Evolutionary conservation across 2,329 filamentous ascomycete genomes (phyloP).

Genomic region (Ophiosphaerella herpotricha): DNA sequence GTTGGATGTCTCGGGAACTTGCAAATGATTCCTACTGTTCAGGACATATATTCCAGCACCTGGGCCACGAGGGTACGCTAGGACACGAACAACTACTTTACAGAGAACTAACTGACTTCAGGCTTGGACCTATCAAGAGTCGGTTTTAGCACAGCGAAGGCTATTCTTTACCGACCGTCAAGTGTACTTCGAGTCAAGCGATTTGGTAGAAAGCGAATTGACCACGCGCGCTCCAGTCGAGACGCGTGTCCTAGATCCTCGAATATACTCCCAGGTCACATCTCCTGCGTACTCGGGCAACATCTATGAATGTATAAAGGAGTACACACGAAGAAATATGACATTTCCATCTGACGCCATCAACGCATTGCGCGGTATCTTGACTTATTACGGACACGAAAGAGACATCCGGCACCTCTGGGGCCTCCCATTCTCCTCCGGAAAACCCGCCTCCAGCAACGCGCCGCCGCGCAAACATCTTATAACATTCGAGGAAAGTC

Average conservation of each 20-base stretch:
- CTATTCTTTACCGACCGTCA: conserved; percentile 1
- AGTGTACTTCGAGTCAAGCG: not conserved
- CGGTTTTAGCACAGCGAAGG: not conserved
- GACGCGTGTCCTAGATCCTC: not conserved
- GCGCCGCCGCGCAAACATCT: not conserved
- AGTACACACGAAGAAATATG: not conserved
- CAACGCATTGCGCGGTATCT: conserved; percentile 1
- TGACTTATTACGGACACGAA: conserved; percentile 1
- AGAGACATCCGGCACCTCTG: not conserved
- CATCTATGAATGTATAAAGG: not conserved
- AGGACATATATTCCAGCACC: not conserved
- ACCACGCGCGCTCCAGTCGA: not conserved
- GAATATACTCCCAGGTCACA: not conserved
- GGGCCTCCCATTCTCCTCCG: not conserved
- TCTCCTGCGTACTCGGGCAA: not conserved
- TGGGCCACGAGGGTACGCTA: conserved; percentile 1
- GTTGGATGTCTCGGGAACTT: not conserved
- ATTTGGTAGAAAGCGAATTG: not conserved
- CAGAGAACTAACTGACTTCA: no score
- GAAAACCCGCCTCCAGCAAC: not conserved
- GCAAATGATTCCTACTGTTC: conserved; percentile 1
- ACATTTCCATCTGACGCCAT: not conserved
- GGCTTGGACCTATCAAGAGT: conserved; percentile 3
- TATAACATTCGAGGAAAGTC: not conserved
- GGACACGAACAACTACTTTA: no score